Evolutionary conservation across 495 filamentous ascomycete genomes (phyloP), one percentile per base, ranked within the genome.

Genomic region (Endocarpon pusillum): DNA sequence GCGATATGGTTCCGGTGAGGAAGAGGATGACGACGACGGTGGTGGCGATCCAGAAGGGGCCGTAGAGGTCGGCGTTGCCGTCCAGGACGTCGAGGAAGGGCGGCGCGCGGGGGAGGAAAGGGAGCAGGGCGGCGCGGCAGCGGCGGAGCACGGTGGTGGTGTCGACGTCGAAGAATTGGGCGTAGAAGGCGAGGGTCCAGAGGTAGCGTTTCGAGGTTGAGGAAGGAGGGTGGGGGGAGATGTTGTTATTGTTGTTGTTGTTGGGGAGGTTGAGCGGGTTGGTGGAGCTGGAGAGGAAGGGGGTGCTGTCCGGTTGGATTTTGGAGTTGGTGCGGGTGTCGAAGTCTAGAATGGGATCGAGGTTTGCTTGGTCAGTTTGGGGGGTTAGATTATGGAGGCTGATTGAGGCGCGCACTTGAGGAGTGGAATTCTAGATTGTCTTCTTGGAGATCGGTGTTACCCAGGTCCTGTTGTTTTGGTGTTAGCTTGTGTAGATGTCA

Each of bases 401-500:
- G 18, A 30, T 34, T 7, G 32, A 32, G 24, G 21, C 22, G 48
- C 59, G 43, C 59, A 82, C 78, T 81, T 29, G 84, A 93, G 45
- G 79, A 74, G 67, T 97, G 89, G 62, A 97, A 97, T 69, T 96
- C 91, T 42, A 96, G 84, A n/a, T n/a, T n/a, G 61, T 96, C 91
- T 51, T 93, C 86, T 65, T 94, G 81, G 9, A 96, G 75, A 56
- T 97, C 89, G 21, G 89, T 96, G 59, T 94, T 83, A 46, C 89
- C 89, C 40, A 97, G 77, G 62, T 97, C 89, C 89, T 82, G 96
- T 45, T 25, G 24, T 18, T 18, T 19, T 12, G 25, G 17, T 27
- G 32, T 52, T 42, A 57, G 44, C 10, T 6, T 6, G 21, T 33
- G 28, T 17, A 25, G 29, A 23, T 30, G 17, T 6, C 20, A 19